These are phyloP conservation scores for Vanilla planifolia DNA, from an alignment of 106 monocot species.

Conservation along the genomic window DNA sequence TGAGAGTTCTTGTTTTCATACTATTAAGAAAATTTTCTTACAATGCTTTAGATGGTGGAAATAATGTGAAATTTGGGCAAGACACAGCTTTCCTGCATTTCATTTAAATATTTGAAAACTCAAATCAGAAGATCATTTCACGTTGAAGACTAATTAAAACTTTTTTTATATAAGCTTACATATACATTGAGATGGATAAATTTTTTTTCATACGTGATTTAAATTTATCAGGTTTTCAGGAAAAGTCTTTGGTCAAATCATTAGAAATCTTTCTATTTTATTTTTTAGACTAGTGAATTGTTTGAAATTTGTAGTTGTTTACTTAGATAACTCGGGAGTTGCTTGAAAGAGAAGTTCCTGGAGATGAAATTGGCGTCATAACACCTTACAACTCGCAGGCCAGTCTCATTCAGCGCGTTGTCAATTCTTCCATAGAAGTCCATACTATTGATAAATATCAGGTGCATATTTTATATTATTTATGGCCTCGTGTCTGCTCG, in stretches of 20 bases:
- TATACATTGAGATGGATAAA: no score
- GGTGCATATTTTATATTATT: constrained; percentile 28
- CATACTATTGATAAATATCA: constrained; percentile 98
- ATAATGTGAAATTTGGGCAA: no score
- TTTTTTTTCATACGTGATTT: no score
- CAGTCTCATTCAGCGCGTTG: constrained; percentile 42
- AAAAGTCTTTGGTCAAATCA: neutral
- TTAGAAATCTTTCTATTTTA: neutral
- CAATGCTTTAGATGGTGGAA: no score
- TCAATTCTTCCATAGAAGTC: constrained; percentile 59
- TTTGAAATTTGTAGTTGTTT: neutral
- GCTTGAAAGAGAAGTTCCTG: constrained; percentile 44
- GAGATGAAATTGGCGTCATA: constrained; percentile 71
- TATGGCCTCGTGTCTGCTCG: neutral
- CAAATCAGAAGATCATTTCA: no score
- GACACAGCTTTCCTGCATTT: no score
- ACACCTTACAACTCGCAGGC: constrained; percentile 97
- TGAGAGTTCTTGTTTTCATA: no score
- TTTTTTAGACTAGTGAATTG: neutral
- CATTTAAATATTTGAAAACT: no score
- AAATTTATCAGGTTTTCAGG: neutral
- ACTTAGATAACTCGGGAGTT: constrained; percentile 52
- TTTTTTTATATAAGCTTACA: no score
- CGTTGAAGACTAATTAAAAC: no score
- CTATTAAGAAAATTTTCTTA: no score